Percentiles rank a stretch among this genome's conserved stretches.
Evolutionary conservation across 1,139 yeast genomes (phyloP).

Genomic region (Hemisphaericaspora xylanilytica): DNA sequence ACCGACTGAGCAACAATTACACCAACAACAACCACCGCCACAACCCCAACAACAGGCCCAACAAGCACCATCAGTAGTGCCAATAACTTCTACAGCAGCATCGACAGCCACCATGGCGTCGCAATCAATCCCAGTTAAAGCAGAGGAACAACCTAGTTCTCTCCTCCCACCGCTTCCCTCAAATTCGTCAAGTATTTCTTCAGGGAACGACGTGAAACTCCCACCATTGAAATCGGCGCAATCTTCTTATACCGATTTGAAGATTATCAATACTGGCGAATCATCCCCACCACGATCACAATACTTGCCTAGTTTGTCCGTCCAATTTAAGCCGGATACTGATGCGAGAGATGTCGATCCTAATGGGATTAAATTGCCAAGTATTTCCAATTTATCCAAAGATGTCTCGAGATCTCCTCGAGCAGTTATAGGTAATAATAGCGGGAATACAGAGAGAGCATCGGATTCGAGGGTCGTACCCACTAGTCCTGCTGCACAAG

Average conservation of each 20-base stretch:
- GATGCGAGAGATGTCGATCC: conserved; percentile 3
- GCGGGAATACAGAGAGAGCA: too few relatives aligned
- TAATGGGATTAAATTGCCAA: conserved; percentile 11
- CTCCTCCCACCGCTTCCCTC: conserved; percentile 1
- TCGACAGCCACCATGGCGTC: conserved; percentile 15
- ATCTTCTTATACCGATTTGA: conserved; percentile 12
- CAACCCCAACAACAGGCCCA: conserved; percentile 7
- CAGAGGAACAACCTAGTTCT: conserved; percentile 4
- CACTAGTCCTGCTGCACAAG: conserved; percentile 7
- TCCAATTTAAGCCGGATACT: conserved; percentile 7
- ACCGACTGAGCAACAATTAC: conserved; percentile 4
- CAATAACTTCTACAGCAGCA: conserved; percentile 15
- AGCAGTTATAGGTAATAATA: too few relatives aligned
- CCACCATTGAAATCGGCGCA: conserved; percentile 5
- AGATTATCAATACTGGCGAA: not conserved
- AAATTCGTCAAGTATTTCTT: conserved; percentile 1
- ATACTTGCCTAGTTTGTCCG: conserved; percentile 11
- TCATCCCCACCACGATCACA: conserved; percentile 13
- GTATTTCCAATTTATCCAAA: conserved; percentile 11
- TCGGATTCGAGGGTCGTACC: conserved; percentile 2
- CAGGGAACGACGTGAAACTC: conserved; percentile 4
- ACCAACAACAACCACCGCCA: conserved; percentile 5
- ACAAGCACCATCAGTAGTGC: conserved; percentile 13
- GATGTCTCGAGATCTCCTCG: conserved; percentile 6
- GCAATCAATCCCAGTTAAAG: conserved; percentile 12